Evolutionary conservation across 2,329 filamentous ascomycete species (phyloP), one percentile per base, ranked within the genome.

Genomic region (Phaeosphaeriaceae sp.): DNA sequence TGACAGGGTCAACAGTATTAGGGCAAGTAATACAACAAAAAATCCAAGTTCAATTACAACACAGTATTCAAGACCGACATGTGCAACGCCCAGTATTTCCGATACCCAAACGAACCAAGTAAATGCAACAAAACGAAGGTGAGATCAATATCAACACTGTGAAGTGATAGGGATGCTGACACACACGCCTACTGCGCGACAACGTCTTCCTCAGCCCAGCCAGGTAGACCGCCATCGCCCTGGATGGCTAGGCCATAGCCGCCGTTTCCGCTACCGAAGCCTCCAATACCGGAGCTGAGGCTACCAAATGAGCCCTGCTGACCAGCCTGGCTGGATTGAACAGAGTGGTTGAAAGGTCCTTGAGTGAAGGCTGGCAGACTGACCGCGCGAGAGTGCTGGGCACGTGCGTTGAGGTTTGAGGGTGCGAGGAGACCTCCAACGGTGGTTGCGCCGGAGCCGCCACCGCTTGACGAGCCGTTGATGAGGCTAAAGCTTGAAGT

Each of bases 351-450:
- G 67, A 86, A 85, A 13, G 83, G 80, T 46, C 86, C 85, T 63
- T 88, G 85, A 1, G 85, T 86, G 74, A 89, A 89, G 6, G 86
- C 87, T 1, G 95, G 95, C 71, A 99, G 82, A 75, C 93, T 97
- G 58, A 97, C 92, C 33, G 95, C 93, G 40, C 95, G 89, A 72
- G 88, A 94, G 73, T 90, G 88, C 63, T 85, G 84, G 45, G 84
- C 83, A 56, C 85, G 83, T 46, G 82, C 82, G 54, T 80, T 85
- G 53, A 86, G 74, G 64, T 86, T 89, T 51, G 87, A 87, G 1
- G 91, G 91, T 2, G 91, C 90, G 51, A 95, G 84, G 40, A 96
- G 85, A 7, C 91, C 90, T 45, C 90, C 90, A 60, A 93, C 89
- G 1, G 89, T 91, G 1, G 89, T 88, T 2, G 90, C 82, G 36